phyloP scores from a whole-genome alignment of 225 moss, liverwort and hornwort genomes.

The Pseudoscleropodium purum region DNA sequence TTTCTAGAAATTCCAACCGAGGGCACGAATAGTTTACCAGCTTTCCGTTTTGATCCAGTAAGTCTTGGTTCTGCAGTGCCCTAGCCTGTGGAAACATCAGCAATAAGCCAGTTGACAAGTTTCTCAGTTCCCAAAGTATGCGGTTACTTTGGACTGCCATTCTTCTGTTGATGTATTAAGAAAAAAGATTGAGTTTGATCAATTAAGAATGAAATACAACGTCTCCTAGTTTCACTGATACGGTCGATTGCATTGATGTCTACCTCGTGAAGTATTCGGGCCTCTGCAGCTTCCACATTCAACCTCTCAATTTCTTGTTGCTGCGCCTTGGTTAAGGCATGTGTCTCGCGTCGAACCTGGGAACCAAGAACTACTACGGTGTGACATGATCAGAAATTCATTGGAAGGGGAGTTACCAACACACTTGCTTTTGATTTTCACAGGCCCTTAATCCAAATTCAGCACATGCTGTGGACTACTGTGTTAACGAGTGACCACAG shows the following conservation, averaged over 20 bases:
- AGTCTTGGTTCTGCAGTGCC: conserved; percentile 39
- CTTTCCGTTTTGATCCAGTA: conserved; percentile 36
- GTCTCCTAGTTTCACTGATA: neutral
- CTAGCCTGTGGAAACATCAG: conserved; percentile 24
- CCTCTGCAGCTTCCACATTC: conserved; percentile 42
- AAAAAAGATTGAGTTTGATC: neutral
- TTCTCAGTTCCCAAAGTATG: neutral
- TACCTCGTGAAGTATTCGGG: conserved; percentile 58
- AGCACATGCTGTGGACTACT: neutral
- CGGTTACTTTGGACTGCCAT: neutral
- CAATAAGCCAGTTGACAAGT: neutral
- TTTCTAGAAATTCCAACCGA: neutral
- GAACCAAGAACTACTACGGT: neutral
- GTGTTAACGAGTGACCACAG: neutral
- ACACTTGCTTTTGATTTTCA: neutral
- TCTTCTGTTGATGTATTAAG: neutral
- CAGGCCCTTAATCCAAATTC: neutral
- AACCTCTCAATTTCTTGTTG: conserved; percentile 63
- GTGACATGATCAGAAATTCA: conserved; percentile 11
- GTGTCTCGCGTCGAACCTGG: conserved; percentile 74
- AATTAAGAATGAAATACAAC: neutral
- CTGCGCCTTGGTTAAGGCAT: conserved; percentile 60
- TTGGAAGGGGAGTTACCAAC: neutral
- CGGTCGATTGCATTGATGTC: neutral
- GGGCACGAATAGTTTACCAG: conserved; percentile 10